Conservation (phyloP, 768 basidiomycete species). For the Pleurotus ostreatus region DNA sequence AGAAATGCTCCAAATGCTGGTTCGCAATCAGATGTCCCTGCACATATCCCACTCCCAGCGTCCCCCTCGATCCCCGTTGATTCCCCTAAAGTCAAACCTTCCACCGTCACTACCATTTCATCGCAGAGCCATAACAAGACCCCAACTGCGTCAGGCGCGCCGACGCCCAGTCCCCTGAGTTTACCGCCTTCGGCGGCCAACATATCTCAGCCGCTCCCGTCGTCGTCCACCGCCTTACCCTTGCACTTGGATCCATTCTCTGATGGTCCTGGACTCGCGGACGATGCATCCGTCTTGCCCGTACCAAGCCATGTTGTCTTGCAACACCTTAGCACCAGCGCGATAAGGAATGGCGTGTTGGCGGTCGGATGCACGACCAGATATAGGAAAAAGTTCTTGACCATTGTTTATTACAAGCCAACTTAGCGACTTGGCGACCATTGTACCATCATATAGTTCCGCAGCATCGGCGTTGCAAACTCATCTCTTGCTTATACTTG, state of each 20-base stretch:
- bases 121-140: neutral
- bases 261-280: constrained; percentile 50
- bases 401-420: constrained; percentile 81
- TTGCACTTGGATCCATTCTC: constrained; percentile 12
- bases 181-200: neutral
- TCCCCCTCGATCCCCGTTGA: neutral
- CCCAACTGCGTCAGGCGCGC: neutral
- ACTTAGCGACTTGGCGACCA: constrained; percentile 25
- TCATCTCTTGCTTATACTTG: neutral
- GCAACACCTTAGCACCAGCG: constrained; percentile 93
- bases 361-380: constrained; percentile 90
- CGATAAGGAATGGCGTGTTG: constrained; percentile 89
- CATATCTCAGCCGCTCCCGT: constrained; percentile 13
- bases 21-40: neutral
- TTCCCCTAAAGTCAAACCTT: neutral
- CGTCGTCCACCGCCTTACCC: constrained; percentile 13
- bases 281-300: constrained; percentile 88
- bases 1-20: neutral
- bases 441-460: neutral
- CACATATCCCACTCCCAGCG: neutral
- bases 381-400: constrained; percentile 91
- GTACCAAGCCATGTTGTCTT: constrained; percentile 93
- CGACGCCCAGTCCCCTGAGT: neutral
- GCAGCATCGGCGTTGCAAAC: neutral
- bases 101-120: neutral